Base-by-base conservation (phyloP, 129 eudicot species). In the Cynara cardunculus region DNA sequence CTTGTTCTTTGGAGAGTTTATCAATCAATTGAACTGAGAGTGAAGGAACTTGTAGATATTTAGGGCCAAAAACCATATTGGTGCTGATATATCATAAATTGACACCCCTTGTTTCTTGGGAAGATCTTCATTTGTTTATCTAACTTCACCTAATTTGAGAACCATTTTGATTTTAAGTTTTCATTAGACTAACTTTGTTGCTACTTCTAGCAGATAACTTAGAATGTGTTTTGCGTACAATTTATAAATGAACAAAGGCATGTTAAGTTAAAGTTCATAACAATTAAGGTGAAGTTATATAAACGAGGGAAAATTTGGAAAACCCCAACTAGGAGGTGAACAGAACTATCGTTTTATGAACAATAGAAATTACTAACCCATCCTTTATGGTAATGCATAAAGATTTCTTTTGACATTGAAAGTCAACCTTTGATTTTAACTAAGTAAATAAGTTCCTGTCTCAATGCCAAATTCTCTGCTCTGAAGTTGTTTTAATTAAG, bases 41-140 rank as follows among this genome's bases (percentile, higher is more conserved):
- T 53, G 13, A 30, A 75, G 56, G 68, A 81, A 49, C 19, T 67
- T 68, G 71, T 62, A 56, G 34, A 82, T 76, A 22, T 32, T n/a
- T 19, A 30, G 32, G 49, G 39, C 30, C 1, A 26, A 19, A 28
- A 79, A 25, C 4, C 1, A 7, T 69, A 69, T 46, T 11, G 44
- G 10, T 34, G 59, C 34, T 76, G 59, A 24, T 56, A n/a, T 56
- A 18, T 56, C 8, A 7, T 0, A 56, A 56, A 2, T 56, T 56
- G n/a, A 56, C 24, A 64, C 26, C 13, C 6, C 1, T 64, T 64
- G 3, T 61, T 61, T n/a, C 11, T 22, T 21, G 26, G 68, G 68
- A 19, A 61, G 69, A 16, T 64, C 69, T 64, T 64, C 27, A 64
- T 64, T 64, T 64, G 69, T 22, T 22, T 2, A 19, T 64, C 13